A percentile compares a stretch with the other conserved stretches of the same genome.
Conservation (phyloP, 2,329 filamentous ascomycete species). For the Drechslerella coelobrocha region DNA sequence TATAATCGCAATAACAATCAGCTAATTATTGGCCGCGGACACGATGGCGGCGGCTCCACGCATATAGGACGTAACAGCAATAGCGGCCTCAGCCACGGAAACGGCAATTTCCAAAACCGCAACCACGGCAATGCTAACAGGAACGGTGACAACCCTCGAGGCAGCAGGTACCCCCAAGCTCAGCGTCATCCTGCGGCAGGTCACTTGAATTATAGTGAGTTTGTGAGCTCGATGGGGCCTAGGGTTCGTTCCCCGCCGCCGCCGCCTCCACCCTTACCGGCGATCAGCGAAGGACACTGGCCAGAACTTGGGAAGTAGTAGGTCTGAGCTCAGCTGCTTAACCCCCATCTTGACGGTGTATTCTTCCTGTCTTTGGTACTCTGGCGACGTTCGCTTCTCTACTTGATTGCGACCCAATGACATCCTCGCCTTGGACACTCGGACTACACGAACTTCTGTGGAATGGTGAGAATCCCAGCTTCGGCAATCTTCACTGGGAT, state of each 20-base stretch:
- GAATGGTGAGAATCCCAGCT: no score
- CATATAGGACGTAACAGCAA: conserved; percentile 29
- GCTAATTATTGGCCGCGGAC: conserved; percentile 26
- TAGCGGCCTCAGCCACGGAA: conserved; percentile 2
- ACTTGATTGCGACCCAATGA: no score
- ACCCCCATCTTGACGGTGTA: background rate
- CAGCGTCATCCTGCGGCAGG: background rate
- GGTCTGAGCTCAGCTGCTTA: background rate
- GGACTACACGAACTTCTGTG: no score
- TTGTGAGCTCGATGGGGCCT: background rate
- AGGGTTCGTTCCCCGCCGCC: background rate
- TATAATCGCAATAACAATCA: conserved; percentile 12
- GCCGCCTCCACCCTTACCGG: conserved; percentile 10
- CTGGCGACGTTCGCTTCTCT: background rate
- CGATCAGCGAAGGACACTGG: conserved; percentile 26
- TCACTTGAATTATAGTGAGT: background rate
- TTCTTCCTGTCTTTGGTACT: background rate
- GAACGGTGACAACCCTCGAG: background rate
- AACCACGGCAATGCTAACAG: conserved; percentile 13
- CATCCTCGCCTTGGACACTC: no score
- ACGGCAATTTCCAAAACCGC: conserved; percentile 15
- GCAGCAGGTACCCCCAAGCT: background rate
- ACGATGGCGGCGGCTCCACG: background rate
- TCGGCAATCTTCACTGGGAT: no score
- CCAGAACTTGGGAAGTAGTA: conserved; percentile 36